phyloP scores from a whole-genome alignment of 345 rosid species.

The Eucalyptus curtisii region DNA sequence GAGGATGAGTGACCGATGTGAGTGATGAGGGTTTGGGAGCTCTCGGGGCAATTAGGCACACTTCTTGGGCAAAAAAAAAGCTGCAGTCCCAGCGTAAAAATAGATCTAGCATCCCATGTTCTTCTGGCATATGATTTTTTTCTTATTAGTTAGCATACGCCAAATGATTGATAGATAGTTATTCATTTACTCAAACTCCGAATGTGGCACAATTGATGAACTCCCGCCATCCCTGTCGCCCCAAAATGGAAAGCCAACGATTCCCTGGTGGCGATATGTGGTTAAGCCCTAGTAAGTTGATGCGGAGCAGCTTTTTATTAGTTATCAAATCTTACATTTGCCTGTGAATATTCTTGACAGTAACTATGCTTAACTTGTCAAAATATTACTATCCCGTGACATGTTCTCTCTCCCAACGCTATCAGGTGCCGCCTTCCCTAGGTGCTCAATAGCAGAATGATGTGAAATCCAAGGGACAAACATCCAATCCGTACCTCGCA shows the following conservation, averaged over 20 bases:
- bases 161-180: background rate
- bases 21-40: background rate
- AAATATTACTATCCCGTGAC: too few species aligned
- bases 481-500: too few species aligned
- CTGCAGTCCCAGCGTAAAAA: background rate
- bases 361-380: too few species aligned
- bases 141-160: background rate
- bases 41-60: background rate
- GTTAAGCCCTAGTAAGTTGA: background rate
- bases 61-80: too few species aligned
- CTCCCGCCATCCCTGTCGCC: background rate
- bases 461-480: too few species aligned
- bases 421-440: too few species aligned
- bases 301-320: too few species aligned
- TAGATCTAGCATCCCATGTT: background rate
- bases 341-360: too few species aligned
- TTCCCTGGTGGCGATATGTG: background rate
- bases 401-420: too few species aligned
- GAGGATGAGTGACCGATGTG: background rate
- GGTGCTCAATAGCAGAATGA: too few species aligned
- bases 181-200: background rate
- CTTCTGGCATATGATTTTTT: background rate
- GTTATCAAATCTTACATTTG: too few species aligned
- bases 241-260: background rate
- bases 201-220: background rate